Evolutionary conservation across 257 asterid species (phyloP).

Genomic region (Scutellaria minor): DNA sequence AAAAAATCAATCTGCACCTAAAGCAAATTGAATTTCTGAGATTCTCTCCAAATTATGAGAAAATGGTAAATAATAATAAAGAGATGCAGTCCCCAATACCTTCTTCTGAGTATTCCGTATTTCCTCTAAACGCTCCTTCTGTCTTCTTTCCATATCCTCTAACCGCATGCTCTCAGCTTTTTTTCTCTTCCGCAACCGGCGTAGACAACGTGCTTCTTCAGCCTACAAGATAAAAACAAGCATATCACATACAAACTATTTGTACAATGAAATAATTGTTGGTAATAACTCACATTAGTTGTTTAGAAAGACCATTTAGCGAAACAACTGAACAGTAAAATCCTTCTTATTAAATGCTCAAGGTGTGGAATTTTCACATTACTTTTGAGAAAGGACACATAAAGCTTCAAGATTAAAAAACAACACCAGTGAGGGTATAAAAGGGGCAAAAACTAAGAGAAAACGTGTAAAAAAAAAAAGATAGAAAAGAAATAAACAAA

Average conservation of each 20-base stretch:
- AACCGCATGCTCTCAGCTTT: conserved; percentile 80
- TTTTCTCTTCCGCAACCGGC: conserved; percentile 64
- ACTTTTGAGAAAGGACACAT: background rate
- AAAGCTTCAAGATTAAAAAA: conserved; percentile 1
- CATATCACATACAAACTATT: conserved; percentile 22
- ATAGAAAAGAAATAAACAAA: too few species aligned
- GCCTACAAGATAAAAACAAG: conserved; percentile 54
- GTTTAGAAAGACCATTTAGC: background rate
- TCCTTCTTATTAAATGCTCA: background rate
- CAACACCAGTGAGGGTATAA: background rate
- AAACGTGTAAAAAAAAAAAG: too few species aligned
- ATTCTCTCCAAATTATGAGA: conserved; percentile 28
- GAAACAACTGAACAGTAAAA: conserved; percentile 10
- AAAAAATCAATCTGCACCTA: background rate
- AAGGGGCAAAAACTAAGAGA: background rate
- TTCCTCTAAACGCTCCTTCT: conserved; percentile 86
- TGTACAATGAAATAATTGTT: background rate
- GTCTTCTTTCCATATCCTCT: conserved; percentile 93
- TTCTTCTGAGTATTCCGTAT: conserved; percentile 75
- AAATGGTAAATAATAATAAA: conserved; percentile 14
- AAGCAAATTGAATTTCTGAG: conserved; percentile 17
- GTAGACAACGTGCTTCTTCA: conserved; percentile 72
- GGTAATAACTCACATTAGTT: conserved; percentile 10
- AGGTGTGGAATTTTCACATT: conserved; percentile 14
- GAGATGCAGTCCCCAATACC: conserved; percentile 49